phyloP scores from a whole-genome alignment of 345 rosid species.

The Salix suchowensis region DNA sequence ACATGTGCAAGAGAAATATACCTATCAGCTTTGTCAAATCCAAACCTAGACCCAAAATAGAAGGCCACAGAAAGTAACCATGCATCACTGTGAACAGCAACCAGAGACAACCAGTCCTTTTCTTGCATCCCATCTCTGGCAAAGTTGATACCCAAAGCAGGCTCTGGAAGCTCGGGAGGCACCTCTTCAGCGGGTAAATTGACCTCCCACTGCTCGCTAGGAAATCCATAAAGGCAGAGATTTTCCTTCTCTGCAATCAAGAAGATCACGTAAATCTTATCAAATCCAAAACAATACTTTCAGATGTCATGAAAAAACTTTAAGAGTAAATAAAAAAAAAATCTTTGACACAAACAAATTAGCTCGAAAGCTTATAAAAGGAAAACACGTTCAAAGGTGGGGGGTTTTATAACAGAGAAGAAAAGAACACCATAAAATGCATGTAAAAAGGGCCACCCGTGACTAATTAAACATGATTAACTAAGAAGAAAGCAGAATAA shows the following conservation, averaged over 20 bases:
- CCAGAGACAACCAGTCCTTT: conserved; percentile 25
- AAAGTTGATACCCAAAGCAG: conserved; percentile 26
- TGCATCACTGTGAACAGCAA: conserved; percentile 25
- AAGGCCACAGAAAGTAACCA: conserved; percentile 25
- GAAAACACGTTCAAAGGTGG: not conserved
- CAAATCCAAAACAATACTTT: not conserved
- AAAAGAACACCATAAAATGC: not conserved
- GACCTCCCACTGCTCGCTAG: conserved; percentile 28
- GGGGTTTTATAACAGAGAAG: not conserved
- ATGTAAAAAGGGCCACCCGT: not conserved
- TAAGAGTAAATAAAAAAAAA: not conserved
- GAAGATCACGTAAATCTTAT: not conserved
- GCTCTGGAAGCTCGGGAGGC: conserved; percentile 29
- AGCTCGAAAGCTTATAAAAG: not conserved
- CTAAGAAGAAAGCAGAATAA: not conserved
- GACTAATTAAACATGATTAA: not conserved
- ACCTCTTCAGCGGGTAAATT: conserved; percentile 28
- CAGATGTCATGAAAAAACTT: not conserved
- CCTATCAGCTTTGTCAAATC: conserved; percentile 26
- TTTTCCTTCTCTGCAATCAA: conserved; percentile 21
- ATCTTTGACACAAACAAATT: not conserved
- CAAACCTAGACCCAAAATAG: conserved; percentile 26
- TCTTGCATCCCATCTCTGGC: conserved; percentile 28
- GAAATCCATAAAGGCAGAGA: conserved; percentile 26
- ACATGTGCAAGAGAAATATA: not conserved